Evolutionary conservation across 331 rosid species (phyloP), one percentile per base, ranked within the genome.

Genomic region (Acacia pycnantha): DNA sequence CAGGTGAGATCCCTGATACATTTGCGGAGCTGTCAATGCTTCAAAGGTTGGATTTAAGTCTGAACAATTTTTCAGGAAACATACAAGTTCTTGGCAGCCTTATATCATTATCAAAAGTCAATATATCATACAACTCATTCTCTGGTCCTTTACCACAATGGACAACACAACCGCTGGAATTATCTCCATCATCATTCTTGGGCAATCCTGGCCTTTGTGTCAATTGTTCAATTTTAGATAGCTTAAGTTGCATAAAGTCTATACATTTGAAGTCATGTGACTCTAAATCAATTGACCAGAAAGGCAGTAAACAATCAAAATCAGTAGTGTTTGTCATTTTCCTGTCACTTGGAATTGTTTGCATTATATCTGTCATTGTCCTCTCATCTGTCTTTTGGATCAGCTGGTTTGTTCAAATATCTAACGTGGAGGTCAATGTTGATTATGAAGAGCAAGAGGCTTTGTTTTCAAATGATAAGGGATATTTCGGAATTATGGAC

Each of bases 191-290:
- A 6, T 87, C 87, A 58, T 87, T 86, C 54, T 11, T 59, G 37
- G 84, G 89, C 31, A 92, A 92, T 73, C 87, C 85, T 24, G 78
- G 77, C 43, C 78, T 92, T 6, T 92, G 90, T 74, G 80, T 84
- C 67, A 47, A 19, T 22, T 83, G 86, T 75, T 78, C 37, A 76
- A 12, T 53, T 35, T 80, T 81, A 31, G 71, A 79, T 56, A 73
- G 79, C 43, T n/a, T 3, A 22, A 53, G 33, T 71, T 88, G 94
- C 84, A 54, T 18, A 1, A 4, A 26, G 4, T 21, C 14, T 69
- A n/a, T 5, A 68, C 70, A 64, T 58, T 75, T 90, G 26, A 78
- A 74, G 82, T 83, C 84, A 68, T 90, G 92, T 72, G 78, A 46
- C 26, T 18, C 15, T 18, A 8, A 0, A 33, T 66, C 71, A 66